Evolutionary conservation across 768 basidiomycete genomes (phyloP).

Genomic region (Obba rivulosa): DNA sequence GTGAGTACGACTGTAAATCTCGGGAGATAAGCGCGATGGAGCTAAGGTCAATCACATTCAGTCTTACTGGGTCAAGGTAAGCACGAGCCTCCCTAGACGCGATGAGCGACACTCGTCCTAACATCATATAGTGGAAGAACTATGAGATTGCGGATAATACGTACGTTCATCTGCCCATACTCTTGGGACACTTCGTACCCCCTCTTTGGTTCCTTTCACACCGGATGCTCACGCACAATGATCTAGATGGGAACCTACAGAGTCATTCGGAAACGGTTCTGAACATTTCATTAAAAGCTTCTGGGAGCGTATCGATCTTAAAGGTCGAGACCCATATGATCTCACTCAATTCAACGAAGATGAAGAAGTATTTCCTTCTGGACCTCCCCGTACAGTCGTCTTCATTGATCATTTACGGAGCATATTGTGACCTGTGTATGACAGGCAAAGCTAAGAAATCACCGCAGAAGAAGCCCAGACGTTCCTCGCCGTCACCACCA

Average conservation of each 20-base stretch:
- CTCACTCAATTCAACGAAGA: slow-evolving; percentile 45
- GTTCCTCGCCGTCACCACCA: not conserved
- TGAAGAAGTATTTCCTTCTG: slow-evolving; percentile 49
- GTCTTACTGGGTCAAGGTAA: slow-evolving; percentile 19
- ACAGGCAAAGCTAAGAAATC: slow-evolving; percentile 6
- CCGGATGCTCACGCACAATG: no score
- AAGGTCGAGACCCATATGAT: slow-evolving; percentile 43
- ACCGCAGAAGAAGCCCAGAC: slow-evolving; percentile 1
- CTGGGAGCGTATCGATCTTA: slow-evolving; percentile 29
- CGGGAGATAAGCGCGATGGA: not conserved
- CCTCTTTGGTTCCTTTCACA: no score
- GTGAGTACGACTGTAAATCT: slow-evolving; percentile 9
- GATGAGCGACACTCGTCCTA: not conserved
- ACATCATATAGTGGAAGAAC: slow-evolving; percentile 17
- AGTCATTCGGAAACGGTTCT: slow-evolving; percentile 52
- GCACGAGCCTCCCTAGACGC: not conserved
- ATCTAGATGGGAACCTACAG: slow-evolving; percentile 61
- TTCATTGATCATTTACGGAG: not conserved
- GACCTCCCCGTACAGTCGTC: slow-evolving; percentile 53
- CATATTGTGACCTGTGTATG: not conserved
- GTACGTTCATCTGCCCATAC: no score
- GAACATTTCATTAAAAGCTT: slow-evolving; percentile 42
- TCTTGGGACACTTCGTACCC: no score
- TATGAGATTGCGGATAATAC: slow-evolving; percentile 16
- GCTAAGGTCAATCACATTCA: not conserved